These are phyloP conservation scores for Vaccinium corymbosum DNA, from an alignment of 148 eudicot species.

Conservation along the genomic window DNA sequence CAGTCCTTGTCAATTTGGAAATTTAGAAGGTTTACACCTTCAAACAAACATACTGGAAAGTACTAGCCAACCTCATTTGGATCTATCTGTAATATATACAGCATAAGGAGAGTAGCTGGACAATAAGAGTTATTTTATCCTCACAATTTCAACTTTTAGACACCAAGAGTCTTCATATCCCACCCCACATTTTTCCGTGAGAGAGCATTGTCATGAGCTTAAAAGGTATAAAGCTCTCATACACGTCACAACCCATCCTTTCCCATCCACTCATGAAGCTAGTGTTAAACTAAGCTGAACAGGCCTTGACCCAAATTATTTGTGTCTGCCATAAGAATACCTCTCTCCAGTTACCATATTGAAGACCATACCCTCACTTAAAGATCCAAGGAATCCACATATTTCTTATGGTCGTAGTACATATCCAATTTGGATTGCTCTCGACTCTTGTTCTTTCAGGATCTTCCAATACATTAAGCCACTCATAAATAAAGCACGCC, in stretches of 20 bases:
- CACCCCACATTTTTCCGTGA: background rate
- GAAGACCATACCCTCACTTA: background rate
- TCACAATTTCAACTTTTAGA: background rate
- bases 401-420: background rate
- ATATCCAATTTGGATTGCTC: background rate
- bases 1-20: background rate
- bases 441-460: background rate
- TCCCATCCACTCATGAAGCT: conserved; percentile 12
- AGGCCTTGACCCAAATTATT: background rate
- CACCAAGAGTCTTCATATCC: background rate
- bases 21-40: background rate
- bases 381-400: background rate
- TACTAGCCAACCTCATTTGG: background rate
- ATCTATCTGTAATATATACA: background rate
- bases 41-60: background rate
- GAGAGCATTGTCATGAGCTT: background rate
- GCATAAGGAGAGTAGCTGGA: background rate
- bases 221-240: background rate
- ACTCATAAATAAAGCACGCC: background rate
- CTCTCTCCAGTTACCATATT: background rate
- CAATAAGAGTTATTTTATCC: background rate
- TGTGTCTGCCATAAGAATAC: background rate
- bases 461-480: background rate
- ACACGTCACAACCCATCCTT: background rate
- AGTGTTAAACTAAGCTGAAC: background rate